Conservation (phyloP, 106 monocot species). For the Dendrobium nobile region DNA sequence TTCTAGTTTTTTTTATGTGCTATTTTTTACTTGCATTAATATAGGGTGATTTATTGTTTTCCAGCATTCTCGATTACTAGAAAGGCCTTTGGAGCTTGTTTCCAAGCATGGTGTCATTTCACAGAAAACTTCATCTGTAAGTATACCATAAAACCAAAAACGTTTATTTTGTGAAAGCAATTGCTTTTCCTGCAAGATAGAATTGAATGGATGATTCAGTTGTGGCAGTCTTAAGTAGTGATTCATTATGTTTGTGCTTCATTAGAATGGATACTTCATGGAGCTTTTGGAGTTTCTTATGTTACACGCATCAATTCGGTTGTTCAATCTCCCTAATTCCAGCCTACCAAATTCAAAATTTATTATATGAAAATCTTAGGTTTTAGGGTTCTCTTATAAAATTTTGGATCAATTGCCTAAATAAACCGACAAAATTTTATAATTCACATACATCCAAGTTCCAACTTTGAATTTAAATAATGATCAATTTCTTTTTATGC, state of each 20-base stretch:
- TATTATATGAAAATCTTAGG: not conserved
- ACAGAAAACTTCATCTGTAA: conserved; percentile 71
- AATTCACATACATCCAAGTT: too few species aligned
- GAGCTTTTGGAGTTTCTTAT: not conserved
- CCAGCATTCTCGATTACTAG: conserved; percentile 78
- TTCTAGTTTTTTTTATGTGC: not conserved
- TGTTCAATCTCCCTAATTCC: not conserved
- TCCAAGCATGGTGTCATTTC: conserved; percentile 79
- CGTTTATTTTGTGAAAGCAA: not conserved
- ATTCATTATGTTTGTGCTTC: not conserved
- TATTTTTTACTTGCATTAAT: not conserved
- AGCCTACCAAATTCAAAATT: not conserved
- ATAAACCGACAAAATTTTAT: too few species aligned
- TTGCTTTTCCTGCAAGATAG: not conserved
- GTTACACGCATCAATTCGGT: not conserved
- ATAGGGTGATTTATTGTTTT: not conserved
- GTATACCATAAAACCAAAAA: not conserved
- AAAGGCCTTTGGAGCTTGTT: conserved; percentile 71
- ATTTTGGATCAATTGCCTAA: too few species aligned
- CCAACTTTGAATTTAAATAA: too few species aligned
- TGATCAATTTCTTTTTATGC: too few species aligned
- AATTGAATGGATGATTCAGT: not conserved
- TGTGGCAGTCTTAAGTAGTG: not conserved
- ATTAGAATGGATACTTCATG: not conserved
- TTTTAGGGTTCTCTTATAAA: not conserved